A percentile compares a stretch with the other conserved stretches of the same genome.
Evolutionary conservation across 2,329 filamentous ascomycete genomes (phyloP).

Genomic region (Trichoderma citrinoviride): DNA sequence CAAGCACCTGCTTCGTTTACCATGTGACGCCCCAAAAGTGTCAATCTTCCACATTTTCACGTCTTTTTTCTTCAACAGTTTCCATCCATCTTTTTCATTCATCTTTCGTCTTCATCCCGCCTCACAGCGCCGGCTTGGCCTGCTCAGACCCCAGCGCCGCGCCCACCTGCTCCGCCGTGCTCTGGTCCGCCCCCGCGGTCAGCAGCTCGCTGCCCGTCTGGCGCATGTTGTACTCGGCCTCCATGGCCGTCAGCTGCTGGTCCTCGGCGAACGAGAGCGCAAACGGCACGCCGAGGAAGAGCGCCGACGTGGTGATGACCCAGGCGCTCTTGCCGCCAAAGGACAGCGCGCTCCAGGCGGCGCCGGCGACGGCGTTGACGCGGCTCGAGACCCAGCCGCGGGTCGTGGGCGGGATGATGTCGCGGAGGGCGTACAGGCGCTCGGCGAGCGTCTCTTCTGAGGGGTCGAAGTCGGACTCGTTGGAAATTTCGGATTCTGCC

Average conservation of each 20-base stretch:
- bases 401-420: conserved; percentile 72
- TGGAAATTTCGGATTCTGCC: conserved; percentile 78
- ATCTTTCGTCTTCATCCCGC: neutral
- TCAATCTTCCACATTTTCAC: neutral
- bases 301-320: conserved; percentile 84
- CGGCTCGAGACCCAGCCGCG: conserved; percentile 65
- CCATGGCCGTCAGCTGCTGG: conserved; percentile 95
- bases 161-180: conserved; percentile 50
- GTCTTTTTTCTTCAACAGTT: neutral
- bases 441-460: conserved; percentile 60
- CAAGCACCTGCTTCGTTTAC: conserved; percentile 1
- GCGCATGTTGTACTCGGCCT: conserved; percentile 95
- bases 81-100: neutral
- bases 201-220: conserved; percentile 77
- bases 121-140: conserved; percentile 52
- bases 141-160: conserved; percentile 46
- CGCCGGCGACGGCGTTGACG: conserved; percentile 51
- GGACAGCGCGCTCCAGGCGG: conserved; percentile 54
- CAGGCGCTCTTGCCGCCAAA: conserved; percentile 86
- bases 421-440: conserved; percentile 68
- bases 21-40: neutral
- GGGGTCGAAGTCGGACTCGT: conserved; percentile 69
- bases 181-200: conserved; percentile 46
- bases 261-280: conserved; percentile 92
- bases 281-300: conserved; percentile 90